phyloP scores from a whole-genome alignment of 352 stramenopile genomes.

The Pythium chondricola region DNA sequence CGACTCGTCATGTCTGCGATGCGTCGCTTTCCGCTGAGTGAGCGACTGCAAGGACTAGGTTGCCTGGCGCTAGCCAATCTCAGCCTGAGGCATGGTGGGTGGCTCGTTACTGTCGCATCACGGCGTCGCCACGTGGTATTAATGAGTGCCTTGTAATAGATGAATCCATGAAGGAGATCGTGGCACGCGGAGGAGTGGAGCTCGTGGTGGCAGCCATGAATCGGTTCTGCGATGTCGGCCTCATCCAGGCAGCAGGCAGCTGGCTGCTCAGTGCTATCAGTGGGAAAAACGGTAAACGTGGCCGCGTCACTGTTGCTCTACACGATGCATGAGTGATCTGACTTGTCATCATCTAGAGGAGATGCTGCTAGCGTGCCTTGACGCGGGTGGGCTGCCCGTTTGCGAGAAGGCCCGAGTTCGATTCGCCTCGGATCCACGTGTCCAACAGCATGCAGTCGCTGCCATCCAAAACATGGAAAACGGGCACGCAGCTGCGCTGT shows the following conservation, averaged over 20 bases:
- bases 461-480: slow-evolving; percentile 34
- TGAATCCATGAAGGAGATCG: slow-evolving; percentile 47
- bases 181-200: slow-evolving; percentile 42
- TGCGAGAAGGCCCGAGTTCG: slow-evolving; percentile 47
- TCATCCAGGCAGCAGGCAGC: slow-evolving; percentile 47
- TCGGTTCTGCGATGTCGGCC: slow-evolving; percentile 29
- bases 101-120: no score
- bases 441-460: slow-evolving; percentile 44
- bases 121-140: no score
- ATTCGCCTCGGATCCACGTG: slow-evolving; percentile 35
- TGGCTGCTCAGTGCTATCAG: slow-evolving; percentile 51
- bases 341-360: slow-evolving; percentile 23
- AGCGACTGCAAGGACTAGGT: slow-evolving; percentile 46
- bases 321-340: neutral
- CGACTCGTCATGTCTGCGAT: slow-evolving; percentile 54
- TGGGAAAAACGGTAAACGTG: slow-evolving; percentile 29
- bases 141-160: slow-evolving; percentile 30
- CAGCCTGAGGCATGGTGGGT: slow-evolving; percentile 41
- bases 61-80: slow-evolving; percentile 52
- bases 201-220: slow-evolving; percentile 46
- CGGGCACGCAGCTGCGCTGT: no score
- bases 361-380: slow-evolving; percentile 38
- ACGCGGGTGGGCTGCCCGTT: slow-evolving; percentile 36
- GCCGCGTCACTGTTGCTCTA: neutral
- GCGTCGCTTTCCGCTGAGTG: slow-evolving; percentile 46